Percentiles rank a stretch among this genome's conserved stretches.
Evolutionary conservation across 768 basidiomycete species (phyloP).

Genomic region (Psilocybe tampanensis): DNA sequence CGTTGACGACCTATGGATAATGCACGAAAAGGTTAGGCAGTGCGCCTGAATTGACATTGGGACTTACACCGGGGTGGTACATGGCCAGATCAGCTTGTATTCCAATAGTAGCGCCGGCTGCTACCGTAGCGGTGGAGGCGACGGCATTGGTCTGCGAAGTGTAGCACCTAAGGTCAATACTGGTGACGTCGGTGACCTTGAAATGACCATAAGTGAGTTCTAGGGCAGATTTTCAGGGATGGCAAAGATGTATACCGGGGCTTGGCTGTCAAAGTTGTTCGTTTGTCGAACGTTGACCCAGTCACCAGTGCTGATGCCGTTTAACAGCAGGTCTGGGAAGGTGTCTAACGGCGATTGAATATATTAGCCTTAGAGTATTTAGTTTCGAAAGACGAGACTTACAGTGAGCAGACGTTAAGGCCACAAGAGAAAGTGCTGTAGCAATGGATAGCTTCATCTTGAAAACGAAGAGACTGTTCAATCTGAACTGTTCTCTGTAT

Average conservation of each 20-base stretch:
- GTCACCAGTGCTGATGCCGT: conserved; percentile 36
- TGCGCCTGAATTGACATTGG: too few relatives aligned
- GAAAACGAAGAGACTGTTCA: conserved; percentile 1
- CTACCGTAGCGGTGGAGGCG: conserved; percentile 41
- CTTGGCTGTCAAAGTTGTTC: conserved; percentile 45
- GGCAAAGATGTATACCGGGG: conserved; percentile 30
- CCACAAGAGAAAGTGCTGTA: conserved; percentile 20
- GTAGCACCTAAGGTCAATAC: conserved; percentile 51
- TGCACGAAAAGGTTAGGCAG: too few relatives aligned
- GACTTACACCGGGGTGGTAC: conserved; percentile 22
- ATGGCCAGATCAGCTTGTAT: conserved; percentile 12
- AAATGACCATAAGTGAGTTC: background rate
- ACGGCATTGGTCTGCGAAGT: conserved; percentile 39
- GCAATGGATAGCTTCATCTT: conserved; percentile 25
- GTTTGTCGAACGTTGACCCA: conserved; percentile 48
- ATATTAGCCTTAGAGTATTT: background rate
- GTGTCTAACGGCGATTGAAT: conserved; percentile 33
- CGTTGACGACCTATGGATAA: conserved; percentile 17
- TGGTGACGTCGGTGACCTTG: conserved; percentile 48
- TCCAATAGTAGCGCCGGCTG: conserved; percentile 25
- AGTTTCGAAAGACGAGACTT: conserved; percentile 4
- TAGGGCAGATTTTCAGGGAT: background rate
- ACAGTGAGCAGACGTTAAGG: conserved; percentile 28
- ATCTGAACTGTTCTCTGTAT: background rate
- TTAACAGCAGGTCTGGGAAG: conserved; percentile 44